Evolutionary conservation across 1,139 yeast species (phyloP).

Genomic region (Pneumocystis jirovecii): DNA sequence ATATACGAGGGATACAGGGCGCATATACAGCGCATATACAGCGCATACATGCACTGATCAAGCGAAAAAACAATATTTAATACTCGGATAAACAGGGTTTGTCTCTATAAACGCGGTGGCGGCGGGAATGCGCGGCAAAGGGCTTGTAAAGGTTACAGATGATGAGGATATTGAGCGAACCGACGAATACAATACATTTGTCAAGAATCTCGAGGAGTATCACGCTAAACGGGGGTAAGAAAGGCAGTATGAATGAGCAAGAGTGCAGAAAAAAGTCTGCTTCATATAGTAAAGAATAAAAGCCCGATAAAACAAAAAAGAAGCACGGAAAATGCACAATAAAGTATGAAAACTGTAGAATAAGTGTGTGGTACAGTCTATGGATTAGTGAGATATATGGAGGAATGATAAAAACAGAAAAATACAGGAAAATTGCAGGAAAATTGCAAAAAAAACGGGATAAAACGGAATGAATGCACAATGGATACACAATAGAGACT

Average conservation of each 20-base stretch:
- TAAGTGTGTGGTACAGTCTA: no score
- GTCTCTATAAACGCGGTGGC: neutral
- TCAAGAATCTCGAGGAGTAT: constrained; percentile 8
- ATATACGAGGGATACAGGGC: neutral
- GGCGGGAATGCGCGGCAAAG: neutral
- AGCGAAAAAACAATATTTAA: neutral
- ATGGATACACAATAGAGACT: no score
- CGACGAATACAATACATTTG: constrained; percentile 11
- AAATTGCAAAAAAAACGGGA: no score
- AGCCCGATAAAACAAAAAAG: neutral
- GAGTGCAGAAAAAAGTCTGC: no score
- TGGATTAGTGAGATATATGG: no score
- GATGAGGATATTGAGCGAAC: constrained; percentile 13
- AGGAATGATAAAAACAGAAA: no score
- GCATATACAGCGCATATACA: constrained; percentile 4
- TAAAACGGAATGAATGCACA: no score
- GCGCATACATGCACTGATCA: constrained; percentile 4
- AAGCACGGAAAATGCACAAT: no score
- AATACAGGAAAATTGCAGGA: no score
- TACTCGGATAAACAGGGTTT: no score
- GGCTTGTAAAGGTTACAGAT: neutral
- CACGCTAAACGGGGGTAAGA: constrained; percentile 10
- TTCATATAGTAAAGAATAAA: neutral
- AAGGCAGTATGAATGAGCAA: neutral
- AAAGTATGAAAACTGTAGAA: no score